Percentiles rank a stretch among this genome's conserved stretches.
Evolutionary conservation across 2,329 filamentous ascomycete genomes (phyloP).

Genomic region (Xylariaceae sp.): DNA sequence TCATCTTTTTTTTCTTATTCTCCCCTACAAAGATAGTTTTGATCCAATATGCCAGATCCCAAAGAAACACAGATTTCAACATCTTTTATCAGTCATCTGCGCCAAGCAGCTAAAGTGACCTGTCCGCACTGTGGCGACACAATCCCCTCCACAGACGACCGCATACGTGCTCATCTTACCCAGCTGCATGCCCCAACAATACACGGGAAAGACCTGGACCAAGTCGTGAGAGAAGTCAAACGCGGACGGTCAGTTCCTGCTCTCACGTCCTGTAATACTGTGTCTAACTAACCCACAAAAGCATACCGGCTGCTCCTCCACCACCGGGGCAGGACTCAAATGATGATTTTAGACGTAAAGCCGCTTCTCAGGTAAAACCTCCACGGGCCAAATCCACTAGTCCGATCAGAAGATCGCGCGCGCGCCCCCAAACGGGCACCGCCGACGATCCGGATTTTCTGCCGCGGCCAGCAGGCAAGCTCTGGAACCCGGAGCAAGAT

Average conservation of each 20-base stretch:
- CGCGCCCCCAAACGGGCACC: constrained; percentile 11
- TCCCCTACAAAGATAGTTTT: not conserved
- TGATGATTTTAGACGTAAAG: constrained; percentile 20
- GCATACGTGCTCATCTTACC: constrained; percentile 15
- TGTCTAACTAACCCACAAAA: too few relatives aligned
- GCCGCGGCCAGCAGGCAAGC: constrained; percentile 20
- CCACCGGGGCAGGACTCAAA: not conserved
- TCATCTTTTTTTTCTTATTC: too few relatives aligned
- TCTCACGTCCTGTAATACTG: too few relatives aligned
- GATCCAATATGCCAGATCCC: not conserved
- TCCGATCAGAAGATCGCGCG: constrained; percentile 21
- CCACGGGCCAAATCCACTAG: constrained; percentile 18
- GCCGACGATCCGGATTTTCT: constrained; percentile 22
- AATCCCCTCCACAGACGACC: constrained; percentile 13
- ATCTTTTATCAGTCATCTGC: constrained; percentile 18
- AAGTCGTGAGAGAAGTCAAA: constrained; percentile 14
- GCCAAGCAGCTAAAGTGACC: constrained; percentile 13
- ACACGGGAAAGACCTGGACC: constrained; percentile 4
- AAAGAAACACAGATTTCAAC: not conserved
- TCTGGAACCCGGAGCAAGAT: constrained; percentile 24
- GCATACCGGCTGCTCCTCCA: too few relatives aligned
- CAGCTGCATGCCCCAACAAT: constrained; percentile 10
- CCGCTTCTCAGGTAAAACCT: too few relatives aligned
- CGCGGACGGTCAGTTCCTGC: constrained; percentile 16
- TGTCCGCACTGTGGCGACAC: constrained; percentile 14